Base-by-base conservation (phyloP, 1,284 basidiomycete genomes). In the Hortiboletus rubellus region DNA sequence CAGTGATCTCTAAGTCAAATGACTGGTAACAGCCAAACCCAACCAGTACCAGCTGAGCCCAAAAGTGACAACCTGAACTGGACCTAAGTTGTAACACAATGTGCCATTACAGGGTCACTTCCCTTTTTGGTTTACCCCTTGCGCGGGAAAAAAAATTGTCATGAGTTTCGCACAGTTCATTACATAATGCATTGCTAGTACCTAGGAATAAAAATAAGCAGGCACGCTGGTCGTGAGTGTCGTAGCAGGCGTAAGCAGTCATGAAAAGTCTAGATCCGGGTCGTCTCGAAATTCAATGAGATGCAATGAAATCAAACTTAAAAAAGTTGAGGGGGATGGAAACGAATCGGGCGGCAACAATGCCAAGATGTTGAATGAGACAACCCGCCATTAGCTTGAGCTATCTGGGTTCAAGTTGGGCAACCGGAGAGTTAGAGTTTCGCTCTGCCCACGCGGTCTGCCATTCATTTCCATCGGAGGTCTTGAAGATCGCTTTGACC, bases 361-460 rank as follows among this genome's bases (percentile, higher is more conserved):
- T 17, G 17, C 18, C 18, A 37, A 9, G 11, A 37, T n/a, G 38
- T 46, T 11, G 17, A 38, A 18, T 3, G 24, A 31, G 8, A 47
- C 8, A 22, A 34, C 9, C 18, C 14, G 18, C 59, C 54, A 65
- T 45, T 57, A 60, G n/a, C 48, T 40, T 3, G 54, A 30, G 14
- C 50, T 53, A 24, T 60, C 49, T 22, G 49, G 18, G 22, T 22
- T 22, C 22, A 22, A 22, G 22, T 52, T 57, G 22, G 47, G 31
- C 24, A 42, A 52, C 45, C 77, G 72, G 51, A 77, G 74, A 24
- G 71, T 71, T 7, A 76, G 65, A 60, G 80, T 80, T 65, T 87
- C 86, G 66, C 85, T 87, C 66, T 84, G 84, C 3, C 86, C 86
- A 58, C 84, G 76, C 17, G 82, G 81, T 37, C 85, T 77, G 38